Evolutionary conservation across 306 rosid genomes (phyloP).

Genomic region (Comarum palustre): DNA sequence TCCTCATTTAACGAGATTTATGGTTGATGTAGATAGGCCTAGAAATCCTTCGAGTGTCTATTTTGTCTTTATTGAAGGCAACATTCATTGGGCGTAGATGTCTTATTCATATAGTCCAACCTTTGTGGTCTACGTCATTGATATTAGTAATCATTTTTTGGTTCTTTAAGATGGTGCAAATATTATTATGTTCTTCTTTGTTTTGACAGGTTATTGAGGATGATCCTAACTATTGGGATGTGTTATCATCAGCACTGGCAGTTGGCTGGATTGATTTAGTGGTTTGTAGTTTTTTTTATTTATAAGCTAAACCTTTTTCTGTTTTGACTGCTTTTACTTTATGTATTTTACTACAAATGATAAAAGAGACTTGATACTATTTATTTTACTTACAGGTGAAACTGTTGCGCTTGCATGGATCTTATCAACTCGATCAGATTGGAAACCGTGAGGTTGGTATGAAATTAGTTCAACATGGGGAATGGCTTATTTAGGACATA

Average conservation of each 20-base stretch:
- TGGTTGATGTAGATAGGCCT: neutral
- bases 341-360: conserved; percentile 23
- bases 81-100: neutral
- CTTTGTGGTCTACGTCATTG: conserved; percentile 4
- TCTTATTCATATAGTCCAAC: neutral
- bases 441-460: conserved; percentile 81
- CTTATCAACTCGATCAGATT: conserved; percentile 75
- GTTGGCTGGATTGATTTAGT: conserved; percentile 95
- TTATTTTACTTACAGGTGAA: conserved; percentile 63
- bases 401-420: conserved; percentile 86
- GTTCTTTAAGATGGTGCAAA: conserved; percentile 22
- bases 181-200: conserved; percentile 25
- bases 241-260: conserved; percentile 68
- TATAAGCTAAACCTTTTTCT: neutral
- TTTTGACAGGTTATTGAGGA: conserved; percentile 72
- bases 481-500: neutral
- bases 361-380: conserved; percentile 16
- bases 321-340: neutral
- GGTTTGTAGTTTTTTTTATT: conserved; percentile 47
- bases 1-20: neutral
- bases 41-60: neutral
- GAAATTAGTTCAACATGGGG: conserved; percentile 23
- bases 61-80: neutral
- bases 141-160: neutral
- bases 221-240: conserved; percentile 79